Conservation (phyloP, 345 rosid species). For the Geranium rotundifolium region DNA sequence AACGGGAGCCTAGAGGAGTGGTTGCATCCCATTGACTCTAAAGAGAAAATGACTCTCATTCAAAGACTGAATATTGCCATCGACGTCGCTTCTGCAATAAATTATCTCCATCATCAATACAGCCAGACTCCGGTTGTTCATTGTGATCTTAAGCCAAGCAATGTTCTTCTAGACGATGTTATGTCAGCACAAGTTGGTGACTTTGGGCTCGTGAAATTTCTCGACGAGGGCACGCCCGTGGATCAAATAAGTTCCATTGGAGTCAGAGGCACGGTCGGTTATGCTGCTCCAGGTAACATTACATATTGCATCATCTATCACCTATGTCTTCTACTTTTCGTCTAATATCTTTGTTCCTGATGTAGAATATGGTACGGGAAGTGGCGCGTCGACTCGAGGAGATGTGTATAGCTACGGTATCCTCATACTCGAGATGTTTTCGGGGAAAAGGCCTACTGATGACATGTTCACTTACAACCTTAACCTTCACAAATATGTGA, state of each 20-base stretch:
- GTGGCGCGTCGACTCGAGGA: slow-evolving; percentile 21
- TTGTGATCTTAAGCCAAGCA: slow-evolving; percentile 41
- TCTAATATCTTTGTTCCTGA: not conserved
- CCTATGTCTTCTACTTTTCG: too few species aligned
- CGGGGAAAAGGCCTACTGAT: slow-evolving; percentile 20
- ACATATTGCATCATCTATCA: not conserved
- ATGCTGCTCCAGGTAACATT: slow-evolving; percentile 15
- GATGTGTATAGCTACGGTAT: slow-evolving; percentile 32
- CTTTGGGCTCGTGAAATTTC: slow-evolving; percentile 26
- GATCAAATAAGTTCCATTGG: slow-evolving; percentile 12
- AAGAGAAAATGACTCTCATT: slow-evolving; percentile 11
- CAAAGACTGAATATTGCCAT: slow-evolving; percentile 26
- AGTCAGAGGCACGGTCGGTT: slow-evolving; percentile 19
- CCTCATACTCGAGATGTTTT: slow-evolving; percentile 23
- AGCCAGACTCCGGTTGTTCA: slow-evolving; percentile 15
- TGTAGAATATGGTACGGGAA: slow-evolving; percentile 19
- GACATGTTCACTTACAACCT: slow-evolving; percentile 19
- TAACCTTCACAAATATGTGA: slow-evolving; percentile 17
- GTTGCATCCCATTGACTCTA: slow-evolving; percentile 10
- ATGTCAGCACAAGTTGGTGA: slow-evolving; percentile 19
- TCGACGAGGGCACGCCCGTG: not conserved
- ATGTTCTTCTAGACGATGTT: slow-evolving; percentile 26
- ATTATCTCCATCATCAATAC: slow-evolving; percentile 19
- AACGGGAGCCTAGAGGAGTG: slow-evolving; percentile 38
- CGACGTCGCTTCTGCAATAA: slow-evolving; percentile 23